These are phyloP conservation scores for Cystobasidium slooffiae DNA, from an alignment of 1,284 basidiomycete species.

Conservation along the genomic window DNA sequence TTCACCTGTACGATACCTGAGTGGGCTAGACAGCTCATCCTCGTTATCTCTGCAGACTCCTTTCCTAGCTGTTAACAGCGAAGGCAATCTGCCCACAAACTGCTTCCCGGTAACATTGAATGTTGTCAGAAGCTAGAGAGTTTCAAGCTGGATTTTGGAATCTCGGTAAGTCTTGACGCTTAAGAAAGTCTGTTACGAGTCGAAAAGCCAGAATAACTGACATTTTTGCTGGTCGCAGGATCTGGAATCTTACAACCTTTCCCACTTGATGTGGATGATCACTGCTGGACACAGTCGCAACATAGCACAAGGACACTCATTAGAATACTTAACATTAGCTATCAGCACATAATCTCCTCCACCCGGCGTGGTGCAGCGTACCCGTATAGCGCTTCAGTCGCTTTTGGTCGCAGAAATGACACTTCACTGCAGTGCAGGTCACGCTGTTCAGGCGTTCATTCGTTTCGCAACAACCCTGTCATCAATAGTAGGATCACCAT, in stretches of 20 bases:
- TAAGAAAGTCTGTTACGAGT: neutral
- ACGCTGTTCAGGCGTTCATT: too few species aligned
- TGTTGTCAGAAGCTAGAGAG: neutral
- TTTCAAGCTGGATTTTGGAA: neutral
- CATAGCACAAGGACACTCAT: neutral
- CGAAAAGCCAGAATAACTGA: neutral
- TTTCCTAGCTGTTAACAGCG: constrained; percentile 16
- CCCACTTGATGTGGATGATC: constrained; percentile 21
- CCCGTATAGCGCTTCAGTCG: too few species aligned
- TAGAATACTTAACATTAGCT: neutral
- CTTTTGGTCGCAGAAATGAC: too few species aligned
- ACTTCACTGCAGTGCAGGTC: too few species aligned
- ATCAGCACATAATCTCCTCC: neutral
- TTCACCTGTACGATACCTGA: too few species aligned
- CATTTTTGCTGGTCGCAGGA: neutral
- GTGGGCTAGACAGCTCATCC: too few species aligned
- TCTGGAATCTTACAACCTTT: neutral
- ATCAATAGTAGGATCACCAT: too few species aligned
- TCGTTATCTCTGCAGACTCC: constrained; percentile 17
- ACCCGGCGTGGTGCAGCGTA: constrained; percentile 7
- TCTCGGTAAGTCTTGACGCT: neutral
- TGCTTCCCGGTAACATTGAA: constrained; percentile 18
- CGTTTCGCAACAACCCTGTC: too few species aligned
- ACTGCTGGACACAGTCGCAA: neutral
- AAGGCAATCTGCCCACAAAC: constrained; percentile 4